These are phyloP conservation scores for Daldinia loculata DNA, from an alignment of 495 filamentous ascomycete species.

Conservation along the genomic window DNA sequence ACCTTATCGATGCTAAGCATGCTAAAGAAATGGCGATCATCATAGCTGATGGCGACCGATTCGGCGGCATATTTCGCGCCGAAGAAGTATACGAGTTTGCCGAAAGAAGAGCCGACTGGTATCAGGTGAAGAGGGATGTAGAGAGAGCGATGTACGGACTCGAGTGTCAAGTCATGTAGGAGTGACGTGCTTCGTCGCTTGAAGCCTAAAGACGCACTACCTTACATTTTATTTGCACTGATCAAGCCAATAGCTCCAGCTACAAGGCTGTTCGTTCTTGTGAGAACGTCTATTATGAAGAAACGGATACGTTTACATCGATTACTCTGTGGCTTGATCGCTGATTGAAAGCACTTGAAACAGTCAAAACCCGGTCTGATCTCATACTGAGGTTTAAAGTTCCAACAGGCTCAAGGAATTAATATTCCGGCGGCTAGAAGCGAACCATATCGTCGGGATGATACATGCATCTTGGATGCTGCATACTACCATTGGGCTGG, in stretches of 20 bases:
- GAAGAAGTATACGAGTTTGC: conserved; percentile 99
- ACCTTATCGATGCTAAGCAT: conserved; percentile 85
- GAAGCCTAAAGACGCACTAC: background rate
- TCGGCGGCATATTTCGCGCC: conserved; percentile 88
- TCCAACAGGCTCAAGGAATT: conserved; percentile 3
- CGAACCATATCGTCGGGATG: conserved; percentile 14
- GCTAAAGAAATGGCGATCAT: conserved; percentile 95
- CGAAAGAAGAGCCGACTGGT: conserved; percentile 94
- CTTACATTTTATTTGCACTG: background rate
- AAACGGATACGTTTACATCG: background rate
- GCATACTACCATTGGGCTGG: conserved; percentile 7
- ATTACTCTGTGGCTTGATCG: background rate
- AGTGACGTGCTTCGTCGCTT: background rate
- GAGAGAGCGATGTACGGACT: conserved; percentile 98
- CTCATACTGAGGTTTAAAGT: background rate
- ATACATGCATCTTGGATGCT: conserved; percentile 16
- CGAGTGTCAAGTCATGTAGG: conserved; percentile 87
- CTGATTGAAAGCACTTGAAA: background rate
- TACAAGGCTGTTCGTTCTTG: background rate
- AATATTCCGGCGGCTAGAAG: conserved; percentile 22
- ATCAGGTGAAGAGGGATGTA: conserved; percentile 81
- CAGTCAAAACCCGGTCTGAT: background rate
- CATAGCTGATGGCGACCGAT: conserved; percentile 90
- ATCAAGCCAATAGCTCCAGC: background rate
- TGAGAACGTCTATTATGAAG: background rate